phyloP scores from a whole-genome alignment of 1,284 basidiomycete genomes.

The Prillingera fragicola region DNA sequence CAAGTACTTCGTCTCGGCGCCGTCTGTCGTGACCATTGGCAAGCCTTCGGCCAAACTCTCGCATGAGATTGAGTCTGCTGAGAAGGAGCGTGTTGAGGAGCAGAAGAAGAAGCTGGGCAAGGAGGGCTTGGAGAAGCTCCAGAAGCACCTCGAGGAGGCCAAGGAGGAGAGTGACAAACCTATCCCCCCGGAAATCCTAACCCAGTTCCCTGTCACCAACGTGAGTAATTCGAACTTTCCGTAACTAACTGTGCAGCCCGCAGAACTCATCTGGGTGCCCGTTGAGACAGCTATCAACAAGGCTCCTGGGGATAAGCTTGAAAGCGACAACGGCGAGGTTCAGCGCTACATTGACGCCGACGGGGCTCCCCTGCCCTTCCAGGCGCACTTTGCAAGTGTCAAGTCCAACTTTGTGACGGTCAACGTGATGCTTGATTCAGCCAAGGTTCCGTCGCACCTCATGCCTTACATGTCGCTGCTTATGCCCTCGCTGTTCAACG shows the following conservation, averaged over 20 bases:
- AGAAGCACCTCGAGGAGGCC: constrained; percentile 67
- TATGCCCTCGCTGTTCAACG: constrained; percentile 78
- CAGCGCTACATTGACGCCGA: constrained; percentile 67
- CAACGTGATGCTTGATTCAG: constrained; percentile 71
- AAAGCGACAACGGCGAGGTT: constrained; percentile 46
- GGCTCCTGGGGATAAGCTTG: constrained; percentile 21
- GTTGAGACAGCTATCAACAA: constrained; percentile 61
- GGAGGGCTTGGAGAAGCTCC: constrained; percentile 70
- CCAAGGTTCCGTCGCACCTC: constrained; percentile 63
- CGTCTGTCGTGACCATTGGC: constrained; percentile 70
- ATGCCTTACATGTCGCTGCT: constrained; percentile 82
- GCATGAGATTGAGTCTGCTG: constrained; percentile 71
- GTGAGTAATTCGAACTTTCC: constrained; percentile 38
- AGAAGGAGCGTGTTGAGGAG: constrained; percentile 67
- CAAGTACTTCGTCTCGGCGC: constrained; percentile 72
- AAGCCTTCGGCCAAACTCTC: constrained; percentile 84
- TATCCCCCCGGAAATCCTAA: constrained; percentile 75
- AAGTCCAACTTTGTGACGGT: constrained; percentile 89
- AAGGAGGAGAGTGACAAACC: constrained; percentile 79
- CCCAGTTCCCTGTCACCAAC: constrained; percentile 77
- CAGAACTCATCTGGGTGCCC: constrained; percentile 89
- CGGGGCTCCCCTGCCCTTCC: constrained; percentile 68
- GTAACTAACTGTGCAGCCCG: constrained; percentile 49
- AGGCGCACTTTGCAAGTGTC: constrained; percentile 84
- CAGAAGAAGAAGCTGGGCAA: constrained; percentile 71